phyloP scores from a whole-genome alignment of 148 eudicot species.

The Camellia sinensis region DNA sequence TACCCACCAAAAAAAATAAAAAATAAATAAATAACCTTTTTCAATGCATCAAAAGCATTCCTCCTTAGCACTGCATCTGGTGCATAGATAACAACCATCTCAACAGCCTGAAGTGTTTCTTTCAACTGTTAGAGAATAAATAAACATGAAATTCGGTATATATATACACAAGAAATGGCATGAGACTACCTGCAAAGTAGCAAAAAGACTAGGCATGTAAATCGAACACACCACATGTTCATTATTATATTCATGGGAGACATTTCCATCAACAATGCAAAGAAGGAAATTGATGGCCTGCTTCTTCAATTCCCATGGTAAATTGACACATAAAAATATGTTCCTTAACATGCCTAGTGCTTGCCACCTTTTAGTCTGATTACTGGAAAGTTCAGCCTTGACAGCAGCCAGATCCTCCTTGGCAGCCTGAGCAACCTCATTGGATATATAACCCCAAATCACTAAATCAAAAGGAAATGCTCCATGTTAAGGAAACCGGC shows the following conservation, averaged over 20 bases:
- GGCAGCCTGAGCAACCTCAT: conserved; percentile 53
- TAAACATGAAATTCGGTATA: not conserved
- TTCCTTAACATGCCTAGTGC: conserved; percentile 64
- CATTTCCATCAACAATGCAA: conserved; percentile 47
- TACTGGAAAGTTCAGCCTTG: conserved; percentile 51
- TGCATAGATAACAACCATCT: conserved; percentile 66
- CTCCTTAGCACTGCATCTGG: conserved; percentile 66
- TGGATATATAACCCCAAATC: conserved; percentile 74
- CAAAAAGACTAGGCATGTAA: conserved; percentile 40
- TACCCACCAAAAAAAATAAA: too few species aligned
- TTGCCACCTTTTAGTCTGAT: conserved; percentile 68
- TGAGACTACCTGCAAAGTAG: conserved; percentile 69
- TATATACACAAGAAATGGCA: conserved; percentile 2
- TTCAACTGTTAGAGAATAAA: conserved; percentile 27
- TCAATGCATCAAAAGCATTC: conserved; percentile 67
- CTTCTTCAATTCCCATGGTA: conserved; percentile 70
- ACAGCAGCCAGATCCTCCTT: conserved; percentile 48
- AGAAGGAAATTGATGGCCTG: conserved; percentile 64
- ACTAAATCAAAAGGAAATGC: conserved; percentile 39
- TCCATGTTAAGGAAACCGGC: not conserved
- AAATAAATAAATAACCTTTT: conserved; percentile 47
- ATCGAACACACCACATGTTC: conserved; percentile 41
- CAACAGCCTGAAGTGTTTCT: conserved; percentile 59
- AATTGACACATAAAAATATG: conserved; percentile 39
- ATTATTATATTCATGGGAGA: conserved; percentile 25